Base-by-base conservation (phyloP, 129 eudicot genomes). In the Escallonia herrerae region DNA sequence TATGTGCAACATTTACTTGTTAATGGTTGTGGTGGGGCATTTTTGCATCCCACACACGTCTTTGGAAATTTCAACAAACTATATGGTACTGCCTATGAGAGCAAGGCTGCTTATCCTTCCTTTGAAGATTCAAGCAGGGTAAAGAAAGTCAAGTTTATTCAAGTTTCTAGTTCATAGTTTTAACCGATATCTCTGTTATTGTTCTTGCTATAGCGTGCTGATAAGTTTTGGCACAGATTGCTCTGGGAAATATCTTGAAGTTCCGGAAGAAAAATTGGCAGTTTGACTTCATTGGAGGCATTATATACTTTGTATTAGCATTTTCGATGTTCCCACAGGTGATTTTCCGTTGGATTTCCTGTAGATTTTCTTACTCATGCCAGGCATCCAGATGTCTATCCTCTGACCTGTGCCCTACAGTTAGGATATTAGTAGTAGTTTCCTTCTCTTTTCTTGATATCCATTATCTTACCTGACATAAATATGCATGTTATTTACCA, bases 321-420 rank as follows among this genome's bases (percentile, higher is more conserved):
- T 86, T 86, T 74, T 94, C 99, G 12, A 89, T 94, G 99, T 94
- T 94, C 71, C 99, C 99, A 54, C 99, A 89, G 83, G 99, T 89
- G 47, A 65, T 56, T 40, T 58, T 68, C 48, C 40, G 40, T 37
- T 60, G 6, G 33, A 4, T 47, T 65, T 76, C 65, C 12, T 49
- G 40, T 1, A 11, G 15, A 54, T 43, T 6, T 62, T 15, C 33
- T 49, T 47, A 12, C 3, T 33, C 51, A n/a, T 68, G 54, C 41
- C 58, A 54, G 43, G 42, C 14, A 12, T 12, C n/a, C 15, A 44
- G 15, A 44, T 6, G 22, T 53, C 38, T 57, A 5, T 55, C 15
- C n/a, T 63, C 55, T 62, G n/a, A 62, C 43, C 11, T 43, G 39
- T 11, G 11, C 50, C 22, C 9, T 42, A 8, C 40, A 66, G n/a